Percentiles rank a stretch among this genome's conserved stretches.
These are phyloP conservation scores for Mucor velutinosus DNA, from an alignment of 371 early-diverging fungal species.

Conservation along the genomic window DNA sequence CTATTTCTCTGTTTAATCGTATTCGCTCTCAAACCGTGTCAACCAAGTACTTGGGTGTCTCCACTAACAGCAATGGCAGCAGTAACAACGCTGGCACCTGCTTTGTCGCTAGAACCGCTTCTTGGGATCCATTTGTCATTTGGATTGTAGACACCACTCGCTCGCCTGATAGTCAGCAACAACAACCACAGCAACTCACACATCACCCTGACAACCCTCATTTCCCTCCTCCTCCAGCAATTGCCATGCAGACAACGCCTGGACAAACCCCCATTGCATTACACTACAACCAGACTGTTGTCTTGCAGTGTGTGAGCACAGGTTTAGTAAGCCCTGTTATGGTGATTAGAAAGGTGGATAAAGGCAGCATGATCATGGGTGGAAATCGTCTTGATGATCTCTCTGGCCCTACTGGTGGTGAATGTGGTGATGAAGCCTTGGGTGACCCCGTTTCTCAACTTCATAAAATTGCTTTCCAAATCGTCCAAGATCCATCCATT, in stretches of 20 bases:
- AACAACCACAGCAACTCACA: constrained; percentile 29
- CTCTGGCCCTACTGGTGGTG: constrained; percentile 54
- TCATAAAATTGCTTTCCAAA: constrained; percentile 90
- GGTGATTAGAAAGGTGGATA: constrained; percentile 84
- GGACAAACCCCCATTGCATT: constrained; percentile 71
- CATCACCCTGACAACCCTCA: constrained; percentile 58
- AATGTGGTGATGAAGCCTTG: constrained; percentile 52
- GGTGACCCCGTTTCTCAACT: constrained; percentile 84
- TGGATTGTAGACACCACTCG: constrained; percentile 79
- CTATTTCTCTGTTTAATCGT: constrained; percentile 82
- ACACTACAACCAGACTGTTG: constrained; percentile 83
- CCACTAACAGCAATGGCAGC: constrained; percentile 17
- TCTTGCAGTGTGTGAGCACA: constrained; percentile 79
- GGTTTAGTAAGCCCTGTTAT: constrained; percentile 83
- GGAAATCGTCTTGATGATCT: constrained; percentile 58
- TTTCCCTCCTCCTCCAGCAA: constrained; percentile 78
- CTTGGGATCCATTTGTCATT: constrained; percentile 89
- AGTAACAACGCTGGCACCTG: constrained; percentile 50
- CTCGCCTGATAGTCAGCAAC: constrained; percentile 32
- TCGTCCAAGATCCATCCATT: constrained; percentile 55
- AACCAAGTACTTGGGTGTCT: constrained; percentile 82
- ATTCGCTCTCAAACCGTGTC: constrained; percentile 87
- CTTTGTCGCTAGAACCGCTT: constrained; percentile 77
- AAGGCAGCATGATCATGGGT: constrained; percentile 79
- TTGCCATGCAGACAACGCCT: constrained; percentile 72